A percentile compares a stretch with the other conserved stretches of the same genome.
Evolutionary conservation across 2,329 filamentous ascomycete species (phyloP).

Genomic region (Fusarium marasasianum): DNA sequence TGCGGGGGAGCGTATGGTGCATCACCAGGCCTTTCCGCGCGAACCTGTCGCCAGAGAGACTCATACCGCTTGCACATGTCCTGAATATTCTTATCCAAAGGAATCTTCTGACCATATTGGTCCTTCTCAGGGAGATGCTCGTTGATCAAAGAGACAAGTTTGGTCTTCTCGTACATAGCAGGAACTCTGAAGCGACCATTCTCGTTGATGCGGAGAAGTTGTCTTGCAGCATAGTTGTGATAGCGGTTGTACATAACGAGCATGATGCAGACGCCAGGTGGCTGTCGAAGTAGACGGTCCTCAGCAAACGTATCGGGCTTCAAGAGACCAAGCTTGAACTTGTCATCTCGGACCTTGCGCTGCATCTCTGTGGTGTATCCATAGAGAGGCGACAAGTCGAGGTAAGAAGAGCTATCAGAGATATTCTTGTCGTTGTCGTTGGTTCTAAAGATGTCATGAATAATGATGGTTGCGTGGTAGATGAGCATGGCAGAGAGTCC

Average conservation of each 20-base stretch:
- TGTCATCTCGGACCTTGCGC: constrained; percentile 43
- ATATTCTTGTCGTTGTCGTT: constrained; percentile 44
- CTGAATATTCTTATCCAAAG: neutral
- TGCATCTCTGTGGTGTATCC: constrained; percentile 50
- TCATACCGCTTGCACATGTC: neutral
- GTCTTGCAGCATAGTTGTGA: constrained; percentile 81
- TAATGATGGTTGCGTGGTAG: constrained; percentile 61
- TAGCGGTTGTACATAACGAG: constrained; percentile 78
- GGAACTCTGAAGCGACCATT: constrained; percentile 48
- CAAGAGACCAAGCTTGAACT: constrained; percentile 49
- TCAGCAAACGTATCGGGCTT: constrained; percentile 72
- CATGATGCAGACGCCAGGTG: constrained; percentile 73
- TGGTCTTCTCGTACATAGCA: neutral
- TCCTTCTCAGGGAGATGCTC: neutral
- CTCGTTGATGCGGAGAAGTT: constrained; percentile 65
- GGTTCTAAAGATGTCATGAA: constrained; percentile 59
- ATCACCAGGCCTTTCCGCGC: neutral
- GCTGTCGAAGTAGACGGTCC: constrained; percentile 70
- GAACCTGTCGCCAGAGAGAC: neutral
- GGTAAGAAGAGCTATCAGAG: constrained; percentile 55
- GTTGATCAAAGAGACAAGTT: neutral
- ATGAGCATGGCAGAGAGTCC: constrained; percentile 58
- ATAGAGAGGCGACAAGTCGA: constrained; percentile 57
- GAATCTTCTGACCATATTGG: neutral
- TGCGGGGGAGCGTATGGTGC: neutral